These are phyloP conservation scores for Hypsizygus marmoreus DNA, from an alignment of 768 basidiomycete genomes.

Conservation along the genomic window DNA sequence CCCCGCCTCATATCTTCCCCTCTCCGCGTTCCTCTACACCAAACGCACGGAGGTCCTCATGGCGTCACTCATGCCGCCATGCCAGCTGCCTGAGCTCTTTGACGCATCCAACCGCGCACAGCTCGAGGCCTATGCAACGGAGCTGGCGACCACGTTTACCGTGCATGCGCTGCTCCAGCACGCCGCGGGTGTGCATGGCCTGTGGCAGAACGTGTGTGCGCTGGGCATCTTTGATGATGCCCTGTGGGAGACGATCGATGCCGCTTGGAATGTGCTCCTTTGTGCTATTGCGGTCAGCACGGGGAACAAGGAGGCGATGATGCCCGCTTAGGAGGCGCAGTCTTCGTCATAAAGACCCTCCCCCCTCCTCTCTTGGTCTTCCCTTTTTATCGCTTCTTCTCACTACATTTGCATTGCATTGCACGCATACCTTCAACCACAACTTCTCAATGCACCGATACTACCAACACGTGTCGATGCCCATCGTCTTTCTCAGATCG, in stretches of 20 bases:
- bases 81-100: constrained; percentile 31
- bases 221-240: constrained; percentile 68
- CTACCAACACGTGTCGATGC: background rate
- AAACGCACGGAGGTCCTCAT: constrained; percentile 55
- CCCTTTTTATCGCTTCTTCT: background rate
- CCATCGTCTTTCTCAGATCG: background rate
- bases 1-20: constrained; percentile 57
- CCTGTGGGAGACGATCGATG: constrained; percentile 68
- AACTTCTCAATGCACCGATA: background rate
- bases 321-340: constrained; percentile 5
- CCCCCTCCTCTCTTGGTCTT: background rate
- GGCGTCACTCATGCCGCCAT: constrained; percentile 48
- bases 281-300: constrained; percentile 57
- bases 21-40: constrained; percentile 70
- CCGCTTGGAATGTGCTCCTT: constrained; percentile 69
- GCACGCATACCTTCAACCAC: background rate
- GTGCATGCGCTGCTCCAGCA: constrained; percentile 49
- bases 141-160: constrained; percentile 43
- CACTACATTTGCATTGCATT: background rate
- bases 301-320: constrained; percentile 30
- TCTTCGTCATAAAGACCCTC: background rate
- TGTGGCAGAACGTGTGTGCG: constrained; percentile 73
- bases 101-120: constrained; percentile 13
- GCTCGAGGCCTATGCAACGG: constrained; percentile 28
- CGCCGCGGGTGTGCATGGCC: constrained; percentile 53